Evolutionary conservation across 768 basidiomycete species (phyloP).

Genomic region (Cystofilobasidium macerans): DNA sequence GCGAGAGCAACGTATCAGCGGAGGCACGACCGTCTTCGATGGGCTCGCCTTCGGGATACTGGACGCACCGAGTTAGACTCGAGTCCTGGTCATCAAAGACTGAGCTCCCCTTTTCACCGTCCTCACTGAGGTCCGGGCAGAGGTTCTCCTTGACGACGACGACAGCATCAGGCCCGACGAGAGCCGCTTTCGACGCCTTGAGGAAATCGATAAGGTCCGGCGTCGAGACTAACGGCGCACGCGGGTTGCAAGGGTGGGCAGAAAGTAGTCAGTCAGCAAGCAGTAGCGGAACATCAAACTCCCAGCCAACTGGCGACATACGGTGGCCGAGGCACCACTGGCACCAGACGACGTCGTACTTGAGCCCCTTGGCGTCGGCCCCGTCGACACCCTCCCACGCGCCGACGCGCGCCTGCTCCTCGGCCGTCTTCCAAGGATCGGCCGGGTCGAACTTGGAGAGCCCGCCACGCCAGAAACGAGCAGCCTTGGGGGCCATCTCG

Average conservation of each 20-base stretch:
- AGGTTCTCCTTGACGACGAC: constrained; percentile 89
- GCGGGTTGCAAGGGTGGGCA: not conserved
- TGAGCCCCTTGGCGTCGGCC: constrained; percentile 41
- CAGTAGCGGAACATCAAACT: not conserved
- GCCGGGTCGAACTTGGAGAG: constrained; percentile 47
- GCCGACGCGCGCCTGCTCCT: constrained; percentile 36
- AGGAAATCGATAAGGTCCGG: constrained; percentile 68
- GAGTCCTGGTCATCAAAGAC: constrained; percentile 79
- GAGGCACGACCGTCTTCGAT: no score
- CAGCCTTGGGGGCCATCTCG: constrained; percentile 34
- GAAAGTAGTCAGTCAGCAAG: not conserved
- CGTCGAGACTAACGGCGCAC: constrained; percentile 39
- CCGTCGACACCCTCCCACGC: constrained; percentile 53
- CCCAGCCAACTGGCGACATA: not conserved
- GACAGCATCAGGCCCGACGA: constrained; percentile 40
- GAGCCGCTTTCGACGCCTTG: constrained; percentile 49
- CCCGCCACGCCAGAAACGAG: constrained; percentile 21
- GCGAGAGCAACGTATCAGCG: not conserved
- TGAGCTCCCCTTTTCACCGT: constrained; percentile 44
- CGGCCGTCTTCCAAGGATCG: constrained; percentile 35
- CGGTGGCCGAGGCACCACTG: constrained; percentile 80
- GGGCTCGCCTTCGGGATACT: no score
- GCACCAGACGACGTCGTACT: constrained; percentile 87
- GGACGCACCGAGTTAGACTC: constrained; percentile 71
- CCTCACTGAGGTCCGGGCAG: constrained; percentile 49